Base-by-base conservation (phyloP, 2,329 filamentous ascomycete species). In the Leptographium wingfieldii region DNA sequence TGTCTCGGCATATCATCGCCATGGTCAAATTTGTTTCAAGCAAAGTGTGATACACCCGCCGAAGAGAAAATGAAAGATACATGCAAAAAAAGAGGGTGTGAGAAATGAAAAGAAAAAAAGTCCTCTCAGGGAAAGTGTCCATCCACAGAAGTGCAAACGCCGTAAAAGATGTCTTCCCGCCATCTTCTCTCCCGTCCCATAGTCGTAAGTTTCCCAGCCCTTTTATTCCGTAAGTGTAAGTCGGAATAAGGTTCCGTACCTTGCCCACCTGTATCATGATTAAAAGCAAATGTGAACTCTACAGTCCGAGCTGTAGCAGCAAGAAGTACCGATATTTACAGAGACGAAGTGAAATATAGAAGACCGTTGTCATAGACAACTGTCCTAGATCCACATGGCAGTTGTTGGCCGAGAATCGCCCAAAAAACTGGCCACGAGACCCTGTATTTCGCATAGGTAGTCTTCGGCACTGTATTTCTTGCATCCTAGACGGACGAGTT, bases 401-500 rank as follows among this genome's bases (percentile, higher is more conserved):
- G 72, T 67, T 49, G 69, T 62, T 7, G 67, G 65, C 55, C 67
- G 66, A 33, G 66, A 62, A 52, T 74, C 73, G 12, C 68, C 75
- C 68, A 87, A 86, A 69, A 86, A 83, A 61, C 76, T 79, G 56
- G 78, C 72, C 67, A 87, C 80, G 16, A 95, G 73, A 60, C 80
- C 82, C 65, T 88, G 80, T 60, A 97, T 87, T 69, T 95, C 92
- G 53, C 77, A 76, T 62, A 95, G 75, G 73, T 99, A 99, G 67
- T 96, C 92, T 56, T 90, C 83, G 11, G 89, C 88, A 53, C 80
- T 80, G 71, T 90, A 88, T 67, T 86, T 87, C 67, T 78, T 80
- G 6, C 96, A 79, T 2, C 89, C 90, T 63, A 82, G 83, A 29
- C 80, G 77, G 61, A 80, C 72, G 69, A 97, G 82, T 61, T 86